Evolutionary conservation across 495 filamentous ascomycete genomes (phyloP).

Genomic region (Lentithecium fluviatile): DNA sequence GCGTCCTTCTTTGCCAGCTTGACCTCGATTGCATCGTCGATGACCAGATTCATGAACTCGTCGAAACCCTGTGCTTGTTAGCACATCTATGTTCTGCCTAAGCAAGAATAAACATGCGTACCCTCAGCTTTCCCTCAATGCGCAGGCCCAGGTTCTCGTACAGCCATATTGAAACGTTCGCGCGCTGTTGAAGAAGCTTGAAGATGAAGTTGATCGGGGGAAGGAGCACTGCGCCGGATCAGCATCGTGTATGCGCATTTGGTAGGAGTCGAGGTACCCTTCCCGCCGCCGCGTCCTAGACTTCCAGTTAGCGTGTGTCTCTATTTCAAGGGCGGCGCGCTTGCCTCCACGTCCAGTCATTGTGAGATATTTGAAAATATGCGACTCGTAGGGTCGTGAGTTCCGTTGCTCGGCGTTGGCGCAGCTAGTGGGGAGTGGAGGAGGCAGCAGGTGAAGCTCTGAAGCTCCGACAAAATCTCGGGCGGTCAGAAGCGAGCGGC

Average conservation of each 20-base stretch:
- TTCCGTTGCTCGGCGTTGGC: background rate
- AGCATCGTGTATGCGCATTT: background rate
- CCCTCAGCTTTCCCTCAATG: slow-evolving; percentile 93
- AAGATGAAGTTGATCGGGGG: slow-evolving; percentile 99
- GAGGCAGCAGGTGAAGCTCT: background rate
- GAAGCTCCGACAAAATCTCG: background rate
- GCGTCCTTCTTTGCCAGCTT: slow-evolving; percentile 76
- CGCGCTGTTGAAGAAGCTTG: slow-evolving; percentile 85
- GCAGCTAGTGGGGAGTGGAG: background rate
- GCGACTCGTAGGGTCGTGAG: background rate
- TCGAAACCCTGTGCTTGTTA: slow-evolving; percentile 73
- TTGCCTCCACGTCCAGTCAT: slow-evolving; percentile 32
- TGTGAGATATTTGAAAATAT: background rate
- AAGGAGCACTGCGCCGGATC: slow-evolving; percentile 73
- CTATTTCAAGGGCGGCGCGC: background rate
- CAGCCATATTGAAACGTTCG: slow-evolving; percentile 89
- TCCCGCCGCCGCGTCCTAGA: slow-evolving; percentile 24
- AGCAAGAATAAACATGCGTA: slow-evolving; percentile 44
- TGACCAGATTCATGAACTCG: slow-evolving; percentile 98
- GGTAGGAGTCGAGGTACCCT: slow-evolving; percentile 5
- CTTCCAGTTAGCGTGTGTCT: slow-evolving; percentile 4
- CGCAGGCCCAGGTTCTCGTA: slow-evolving; percentile 92
- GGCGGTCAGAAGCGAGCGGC: background rate
- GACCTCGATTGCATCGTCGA: slow-evolving; percentile 94
- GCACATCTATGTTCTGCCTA: background rate